phyloP scores from a whole-genome alignment of 306 rosid species.

The Glycine soja region DNA sequence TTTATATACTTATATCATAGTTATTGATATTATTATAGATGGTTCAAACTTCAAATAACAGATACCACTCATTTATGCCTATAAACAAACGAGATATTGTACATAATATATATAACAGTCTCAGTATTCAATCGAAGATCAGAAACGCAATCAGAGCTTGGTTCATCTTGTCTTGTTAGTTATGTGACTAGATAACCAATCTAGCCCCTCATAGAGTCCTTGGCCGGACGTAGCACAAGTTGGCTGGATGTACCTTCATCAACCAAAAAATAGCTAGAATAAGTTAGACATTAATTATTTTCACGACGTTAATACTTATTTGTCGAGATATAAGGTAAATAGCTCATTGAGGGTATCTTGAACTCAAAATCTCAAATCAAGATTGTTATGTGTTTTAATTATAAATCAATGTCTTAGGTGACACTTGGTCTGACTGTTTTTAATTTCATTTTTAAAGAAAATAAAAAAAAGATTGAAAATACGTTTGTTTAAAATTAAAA shows the following conservation, averaged over 20 bases:
- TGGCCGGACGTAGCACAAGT: constrained; percentile 53
- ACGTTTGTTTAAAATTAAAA: too few species aligned
- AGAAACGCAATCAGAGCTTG: constrained; percentile 3
- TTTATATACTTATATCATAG: neutral
- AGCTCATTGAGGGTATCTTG: too few species aligned
- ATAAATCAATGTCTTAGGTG: too few species aligned
- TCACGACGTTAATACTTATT: neutral
- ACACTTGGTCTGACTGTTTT: too few species aligned
- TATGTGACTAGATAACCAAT: constrained; percentile 87
- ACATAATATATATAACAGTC: neutral
- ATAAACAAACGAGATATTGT: constrained; percentile 18
- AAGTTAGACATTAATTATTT: constrained; percentile 9
- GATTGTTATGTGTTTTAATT: too few species aligned
- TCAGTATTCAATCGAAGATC: constrained; percentile 3
- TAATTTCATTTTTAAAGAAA: too few species aligned
- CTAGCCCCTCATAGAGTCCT: constrained; percentile 85
- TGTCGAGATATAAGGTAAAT: neutral
- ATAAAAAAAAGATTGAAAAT: too few species aligned
- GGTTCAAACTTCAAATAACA: constrained; percentile 28
- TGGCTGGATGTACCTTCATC: constrained; percentile 64
- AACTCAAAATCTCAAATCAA: too few species aligned
- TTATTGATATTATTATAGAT: constrained; percentile 26
- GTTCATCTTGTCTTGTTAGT: constrained; percentile 60
- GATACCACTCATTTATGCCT: constrained; percentile 18
- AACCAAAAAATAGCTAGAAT: neutral